Base-by-base conservation (phyloP, 2,329 filamentous ascomycete species). In the Tolypocladium tundrense region DNA sequence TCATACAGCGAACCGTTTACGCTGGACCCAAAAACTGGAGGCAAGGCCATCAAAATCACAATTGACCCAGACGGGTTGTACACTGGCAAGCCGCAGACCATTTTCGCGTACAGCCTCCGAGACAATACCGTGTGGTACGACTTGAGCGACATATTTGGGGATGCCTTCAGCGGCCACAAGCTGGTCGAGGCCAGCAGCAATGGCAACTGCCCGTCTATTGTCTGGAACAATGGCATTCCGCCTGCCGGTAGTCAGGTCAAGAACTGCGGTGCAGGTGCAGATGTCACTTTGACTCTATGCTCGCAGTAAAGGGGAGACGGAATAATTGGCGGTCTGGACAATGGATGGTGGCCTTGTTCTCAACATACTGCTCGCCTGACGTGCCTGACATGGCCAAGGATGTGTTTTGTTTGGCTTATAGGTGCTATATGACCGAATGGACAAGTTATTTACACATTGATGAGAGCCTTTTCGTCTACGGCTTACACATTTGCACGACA, bases 71-170 rank as follows among this genome's bases (percentile, higher is more conserved):
- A 75, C 60, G 73, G 73, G 43, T 67, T 76, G 48, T 75, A 66
- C 67, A 72, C 67, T 3, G 72, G 72, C 60, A 68, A 69, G n/a
- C 66, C 74, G 31, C 71, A 76, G 69, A 71, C 69, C 62, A 67
- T 70, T 60, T 75, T 71, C 53, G 73, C 73, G 41, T 75, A 73
- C 63, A 74, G 62, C 64, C 69, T 76, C 39, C 68, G 72, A 54
- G 63, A 62, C 56, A 59, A 45, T 55, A 60, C 59, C 7, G 58
- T 76, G 55, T 76, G 70, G 70, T 76, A 75, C 58, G 74, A 76
- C 59, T 63, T 76, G 31, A 71, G 66, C 63, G 67, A 69, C 59
- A 69, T 74, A 19, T 76, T 75, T 53, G 74, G 74, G n/a, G 68
- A 75, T 57, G 62, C 69, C 5, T 74, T 76, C 31, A 56, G 53